Percentiles rank a stretch among this genome's conserved stretches.
phyloP scores from a whole-genome alignment of 2,329 filamentous ascomycete species.

The Conoideocrella luteorostrata region DNA sequence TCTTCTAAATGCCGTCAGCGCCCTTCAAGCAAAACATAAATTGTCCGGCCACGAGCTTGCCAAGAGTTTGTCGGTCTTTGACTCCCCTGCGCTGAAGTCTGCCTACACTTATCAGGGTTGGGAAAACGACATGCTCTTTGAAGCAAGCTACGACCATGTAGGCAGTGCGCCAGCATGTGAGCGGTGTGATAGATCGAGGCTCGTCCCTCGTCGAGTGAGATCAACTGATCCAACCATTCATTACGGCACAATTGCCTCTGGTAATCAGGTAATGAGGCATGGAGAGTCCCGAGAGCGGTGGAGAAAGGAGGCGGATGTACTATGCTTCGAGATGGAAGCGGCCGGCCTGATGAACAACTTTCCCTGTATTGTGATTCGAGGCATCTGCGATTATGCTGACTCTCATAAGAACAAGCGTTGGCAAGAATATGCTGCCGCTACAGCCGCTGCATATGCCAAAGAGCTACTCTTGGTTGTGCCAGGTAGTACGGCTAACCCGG shows the following conservation, averaged over 20 bases:
- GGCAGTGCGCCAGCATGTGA: not conserved
- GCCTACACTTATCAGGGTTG: too few species aligned
- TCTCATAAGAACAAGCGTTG: slow-evolving; percentile 22
- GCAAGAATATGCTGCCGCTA: slow-evolving; percentile 22
- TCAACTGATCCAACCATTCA: not conserved
- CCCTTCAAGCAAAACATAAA: not conserved
- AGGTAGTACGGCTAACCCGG: too few species aligned
- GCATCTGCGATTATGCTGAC: slow-evolving; percentile 30
- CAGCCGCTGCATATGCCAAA: slow-evolving; percentile 21
- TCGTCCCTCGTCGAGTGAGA: too few species aligned
- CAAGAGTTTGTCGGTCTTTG: too few species aligned
- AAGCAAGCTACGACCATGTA: not conserved
- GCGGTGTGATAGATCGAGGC: too few species aligned
- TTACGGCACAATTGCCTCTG: not conserved
- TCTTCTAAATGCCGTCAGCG: not conserved
- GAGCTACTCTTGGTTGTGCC: too few species aligned
- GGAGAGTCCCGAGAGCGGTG: too few species aligned
- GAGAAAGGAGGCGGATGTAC: too few species aligned
- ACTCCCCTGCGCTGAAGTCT: too few species aligned
- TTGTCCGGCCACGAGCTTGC: slow-evolving; percentile 9
- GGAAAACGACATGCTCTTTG: slow-evolving; percentile 13
- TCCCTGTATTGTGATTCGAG: slow-evolving; percentile 24
- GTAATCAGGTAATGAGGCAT: not conserved
- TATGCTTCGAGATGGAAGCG: too few species aligned
- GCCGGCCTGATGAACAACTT: too few species aligned